Conservation (phyloP, 208 protist species). For the Trypanosoma cruzi region DNA sequence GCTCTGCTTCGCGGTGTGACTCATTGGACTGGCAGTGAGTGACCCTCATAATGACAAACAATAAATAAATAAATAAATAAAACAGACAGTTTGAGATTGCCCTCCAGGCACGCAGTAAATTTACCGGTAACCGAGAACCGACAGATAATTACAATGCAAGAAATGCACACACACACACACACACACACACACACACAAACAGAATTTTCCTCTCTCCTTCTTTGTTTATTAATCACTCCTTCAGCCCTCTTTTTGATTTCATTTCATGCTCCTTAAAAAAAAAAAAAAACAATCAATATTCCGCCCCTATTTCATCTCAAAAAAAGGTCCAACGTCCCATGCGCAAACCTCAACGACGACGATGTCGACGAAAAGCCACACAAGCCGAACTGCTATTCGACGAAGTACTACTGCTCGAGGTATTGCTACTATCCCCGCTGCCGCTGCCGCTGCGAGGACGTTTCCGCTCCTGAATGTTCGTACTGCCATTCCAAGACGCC, state of each 20-base stretch:
- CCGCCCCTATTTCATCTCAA: too few species aligned
- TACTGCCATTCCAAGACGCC: background rate
- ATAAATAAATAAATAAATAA: conserved; percentile 6
- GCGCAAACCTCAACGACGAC: background rate
- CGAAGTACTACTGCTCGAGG: background rate
- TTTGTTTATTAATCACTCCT: background rate
- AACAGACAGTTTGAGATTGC: too few species aligned
- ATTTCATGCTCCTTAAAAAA: background rate
- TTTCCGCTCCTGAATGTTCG: background rate
- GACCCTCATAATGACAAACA: background rate
- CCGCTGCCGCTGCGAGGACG: conserved; percentile 1
- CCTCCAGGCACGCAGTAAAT: too few species aligned
- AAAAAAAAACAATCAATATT: too few species aligned
- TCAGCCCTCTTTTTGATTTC: background rate
- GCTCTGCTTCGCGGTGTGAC: background rate
- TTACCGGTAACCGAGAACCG: too few species aligned
- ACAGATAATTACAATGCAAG: too few species aligned
- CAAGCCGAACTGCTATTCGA: conserved; percentile 30
- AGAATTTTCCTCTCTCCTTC: background rate
- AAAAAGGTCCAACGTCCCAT: background rate
- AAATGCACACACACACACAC: too few species aligned
- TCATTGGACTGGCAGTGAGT: background rate
- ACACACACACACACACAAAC: background rate
- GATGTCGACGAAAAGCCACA: background rate
- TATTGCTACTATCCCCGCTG: background rate